Evolutionary conservation across 805 yeast genomes (phyloP).

Genomic region (Sugiyamaella americana): DNA sequence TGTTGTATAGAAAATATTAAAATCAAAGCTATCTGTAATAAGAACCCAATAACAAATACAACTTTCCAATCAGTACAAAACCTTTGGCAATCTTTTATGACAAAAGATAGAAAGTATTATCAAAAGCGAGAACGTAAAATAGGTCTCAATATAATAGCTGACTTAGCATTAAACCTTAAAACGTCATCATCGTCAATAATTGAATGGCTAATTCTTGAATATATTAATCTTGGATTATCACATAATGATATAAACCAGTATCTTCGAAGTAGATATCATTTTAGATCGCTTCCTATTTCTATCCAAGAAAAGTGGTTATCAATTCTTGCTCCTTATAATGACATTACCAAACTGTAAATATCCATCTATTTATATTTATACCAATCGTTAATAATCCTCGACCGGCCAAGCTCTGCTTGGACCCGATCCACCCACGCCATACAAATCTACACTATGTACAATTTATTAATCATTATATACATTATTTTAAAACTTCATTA

Average conservation of each 20-base stretch:
- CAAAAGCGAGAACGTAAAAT: not conserved
- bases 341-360: conserved; percentile 28
- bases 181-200: not conserved
- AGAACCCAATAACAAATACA: not conserved
- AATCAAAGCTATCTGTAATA: not conserved
- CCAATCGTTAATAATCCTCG: no score
- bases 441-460: conserved; percentile 7
- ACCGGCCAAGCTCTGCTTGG: no score
- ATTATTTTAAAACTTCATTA: conserved; percentile 12
- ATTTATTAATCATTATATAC: not conserved
- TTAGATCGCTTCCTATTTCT: not conserved
- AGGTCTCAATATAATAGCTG: not conserved
- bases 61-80: not conserved
- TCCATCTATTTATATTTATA: not conserved
- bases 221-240: conserved; percentile 5
- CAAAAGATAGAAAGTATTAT: not conserved
- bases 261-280: not conserved
- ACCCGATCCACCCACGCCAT: no score
- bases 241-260: conserved; percentile 6
- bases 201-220: not conserved
- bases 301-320: not conserved
- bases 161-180: conserved; percentile 7
- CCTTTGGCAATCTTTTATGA: not conserved
- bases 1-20: not conserved
- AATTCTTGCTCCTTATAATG: not conserved